Evolutionary conservation across 176 grass and related monocot species (phyloP).

Genomic region (Aegilops sharonensis): DNA sequence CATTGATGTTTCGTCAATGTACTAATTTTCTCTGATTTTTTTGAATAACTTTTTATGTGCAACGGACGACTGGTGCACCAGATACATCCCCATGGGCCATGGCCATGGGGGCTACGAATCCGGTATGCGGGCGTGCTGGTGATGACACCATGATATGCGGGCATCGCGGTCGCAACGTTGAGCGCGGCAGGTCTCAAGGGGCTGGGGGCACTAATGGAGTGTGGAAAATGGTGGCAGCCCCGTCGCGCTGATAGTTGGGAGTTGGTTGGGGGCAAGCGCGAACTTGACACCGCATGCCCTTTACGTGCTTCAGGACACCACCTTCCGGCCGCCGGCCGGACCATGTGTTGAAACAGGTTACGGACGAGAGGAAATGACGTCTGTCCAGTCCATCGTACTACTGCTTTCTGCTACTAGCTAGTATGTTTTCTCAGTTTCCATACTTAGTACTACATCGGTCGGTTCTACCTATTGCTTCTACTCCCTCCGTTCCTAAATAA

Average conservation of each 20-base stretch:
- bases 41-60: too few relatives aligned
- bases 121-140: not conserved
- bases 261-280: conserved; percentile 27
- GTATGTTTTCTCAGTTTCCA: too few relatives aligned
- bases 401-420: too few relatives aligned
- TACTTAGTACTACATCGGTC: too few relatives aligned
- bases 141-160: not conserved
- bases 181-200: not conserved
- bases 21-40: too few relatives aligned
- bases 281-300: not conserved
- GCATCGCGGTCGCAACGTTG: not conserved
- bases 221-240: conserved; percentile 24
- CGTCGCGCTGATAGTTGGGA: conserved; percentile 37
- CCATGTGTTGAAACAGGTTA: not conserved
- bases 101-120: not conserved
- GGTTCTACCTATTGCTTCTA: too few relatives aligned
- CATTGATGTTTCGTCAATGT: too few relatives aligned
- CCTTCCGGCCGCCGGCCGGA: not conserved
- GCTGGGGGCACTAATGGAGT: conserved; percentile 8
- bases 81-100: too few relatives aligned
- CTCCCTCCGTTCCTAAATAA: too few relatives aligned
- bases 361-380: not conserved
- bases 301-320: not conserved
- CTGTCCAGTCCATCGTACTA: too few relatives aligned
- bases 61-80: too few relatives aligned